Evolutionary conservation across 345 rosid species (phyloP), one percentile per base, ranked within the genome.

Genomic region (Arabis alpina): DNA sequence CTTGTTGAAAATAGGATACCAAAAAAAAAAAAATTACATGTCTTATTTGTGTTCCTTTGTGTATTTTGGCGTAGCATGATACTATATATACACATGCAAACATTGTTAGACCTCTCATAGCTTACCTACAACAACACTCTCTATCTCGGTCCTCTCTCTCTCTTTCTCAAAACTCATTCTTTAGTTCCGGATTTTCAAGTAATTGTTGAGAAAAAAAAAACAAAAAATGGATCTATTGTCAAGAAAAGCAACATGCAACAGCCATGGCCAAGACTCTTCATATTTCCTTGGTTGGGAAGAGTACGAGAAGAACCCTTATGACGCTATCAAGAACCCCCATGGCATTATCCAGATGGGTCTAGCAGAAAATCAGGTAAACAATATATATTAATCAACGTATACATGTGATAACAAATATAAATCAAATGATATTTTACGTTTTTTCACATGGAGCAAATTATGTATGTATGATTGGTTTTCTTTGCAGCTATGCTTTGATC

Each of bases 331-430:
- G 68, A 88, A 88, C 59, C 92, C 87, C 2, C 61, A 56, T 1
- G 95, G 95, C 47, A 83, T 88, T 64, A 86, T 88, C 54, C 91
- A 86, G 67, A 86, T 88, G 91, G 92, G 95, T 65, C 85, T 88
- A 51, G 95, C 95, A 27, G 94, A 88, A 68, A 88, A 88, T 78
- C 91, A 83, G 82, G 91, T 82, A 70, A 15, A 4, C 4, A 68
- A 54, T 32, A 5, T 32, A 55, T 36, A 56, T 45, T n/a, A 57
- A 27, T 47, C 45, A 68, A 28, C 19, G 16, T 14, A 14, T 5
- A 24, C 24, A 54, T 41, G 53, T 54, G 34, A 66, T 53, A 3
- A 66, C 23, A 16, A 27, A 66, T n/a, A 42, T 9, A 54, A 37
- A 11, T 49, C 37, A 59, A 59, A 25, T 39, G 10, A 47, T 56